Base-by-base conservation (phyloP, 495 filamentous ascomycete genomes). In the Hypoxylon rickii region DNA sequence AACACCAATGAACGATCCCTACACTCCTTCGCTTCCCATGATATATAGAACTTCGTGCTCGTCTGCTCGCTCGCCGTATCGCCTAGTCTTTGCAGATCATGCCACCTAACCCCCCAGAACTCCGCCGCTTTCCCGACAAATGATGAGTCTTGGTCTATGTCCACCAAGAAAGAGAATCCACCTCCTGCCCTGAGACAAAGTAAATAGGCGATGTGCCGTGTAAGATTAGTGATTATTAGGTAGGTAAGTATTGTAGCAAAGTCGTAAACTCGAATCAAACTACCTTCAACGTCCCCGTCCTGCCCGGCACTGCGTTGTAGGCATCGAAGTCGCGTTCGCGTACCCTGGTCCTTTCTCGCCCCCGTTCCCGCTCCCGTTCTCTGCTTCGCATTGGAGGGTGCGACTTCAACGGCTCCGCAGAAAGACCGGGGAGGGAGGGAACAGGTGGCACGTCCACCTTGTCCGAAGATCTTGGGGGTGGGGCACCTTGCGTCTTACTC, bases 201-300 rank as follows among this genome's bases (percentile, higher is more conserved):
- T 36, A 51, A 51, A 43, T 51, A 24, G 7, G 51, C 24, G 38
- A 39, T 33, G 46, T n/a, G 43, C 17, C 21, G 15, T 19, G 31
- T 6, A 13, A 22, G 34, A 51, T 51, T 48, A 52, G 33, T 34
- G 36, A 48, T 51, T 61, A 55, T n/a, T n/a, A n/a, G n/a, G n/a
- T n/a, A n/a, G n/a, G n/a, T n/a, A n/a, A n/a, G n/a, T n/a, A n/a
- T n/a, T n/a, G n/a, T n/a, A n/a, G n/a, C n/a, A n/a, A n/a, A 34
- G 39, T 46, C 33, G 8, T 21, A 15, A 29, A 29, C 31, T 32
- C 11, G 38, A 15, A 38, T 66, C 42, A 69, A 11, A 69, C 66
- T 38, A 69, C 66, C 47, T 62, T 64, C 17, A 69, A 33, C 3
- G 66, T 69, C n/a, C 66, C 66, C 12, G 59, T 55, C 18, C 66